Conservation (phyloP, 306 rosid species). For the Alnus rubra region DNA sequence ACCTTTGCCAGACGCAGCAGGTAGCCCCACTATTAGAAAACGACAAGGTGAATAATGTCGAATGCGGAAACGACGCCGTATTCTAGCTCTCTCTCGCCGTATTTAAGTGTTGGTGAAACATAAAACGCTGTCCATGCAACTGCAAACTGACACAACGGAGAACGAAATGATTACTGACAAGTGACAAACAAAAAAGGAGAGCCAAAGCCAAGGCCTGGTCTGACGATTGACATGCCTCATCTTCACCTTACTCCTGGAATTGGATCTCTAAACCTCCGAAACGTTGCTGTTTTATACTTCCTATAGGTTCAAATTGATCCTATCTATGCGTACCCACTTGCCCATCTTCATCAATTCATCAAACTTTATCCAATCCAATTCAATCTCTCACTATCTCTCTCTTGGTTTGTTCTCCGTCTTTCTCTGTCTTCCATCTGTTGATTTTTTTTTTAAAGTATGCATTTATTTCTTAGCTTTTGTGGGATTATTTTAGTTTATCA, state of each 20-base stretch:
- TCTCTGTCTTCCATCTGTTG: constrained; percentile 7
- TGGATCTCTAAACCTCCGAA: too few relatives aligned
- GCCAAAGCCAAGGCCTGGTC: constrained; percentile 11
- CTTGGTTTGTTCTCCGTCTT: constrained; percentile 35
- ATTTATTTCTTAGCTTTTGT: background rate
- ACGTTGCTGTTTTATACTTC: too few relatives aligned
- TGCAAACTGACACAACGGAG: constrained; percentile 32
- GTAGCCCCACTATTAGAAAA: too few relatives aligned
- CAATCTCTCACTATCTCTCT: background rate
- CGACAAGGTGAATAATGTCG: too few relatives aligned
- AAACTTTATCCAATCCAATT: background rate
- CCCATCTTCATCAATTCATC: too few relatives aligned
- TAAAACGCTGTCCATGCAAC: constrained; percentile 3
- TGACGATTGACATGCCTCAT: constrained; percentile 30
- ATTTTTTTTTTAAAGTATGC: background rate
- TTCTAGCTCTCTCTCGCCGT: background rate
- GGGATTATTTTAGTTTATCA: constrained; percentile 1
- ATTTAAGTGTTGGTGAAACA: too few relatives aligned
- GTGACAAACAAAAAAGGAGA: background rate
- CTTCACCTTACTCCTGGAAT: constrained; percentile 32
- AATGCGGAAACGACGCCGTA: constrained; percentile 37
- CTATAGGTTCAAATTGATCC: too few relatives aligned
- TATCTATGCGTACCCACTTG: too few relatives aligned
- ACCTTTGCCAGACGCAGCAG: background rate
- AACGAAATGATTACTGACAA: constrained; percentile 36